These are phyloP conservation scores for Batkoa obscura DNA, from an alignment of 371 early-diverging fungal species.

Conservation along the genomic window DNA sequence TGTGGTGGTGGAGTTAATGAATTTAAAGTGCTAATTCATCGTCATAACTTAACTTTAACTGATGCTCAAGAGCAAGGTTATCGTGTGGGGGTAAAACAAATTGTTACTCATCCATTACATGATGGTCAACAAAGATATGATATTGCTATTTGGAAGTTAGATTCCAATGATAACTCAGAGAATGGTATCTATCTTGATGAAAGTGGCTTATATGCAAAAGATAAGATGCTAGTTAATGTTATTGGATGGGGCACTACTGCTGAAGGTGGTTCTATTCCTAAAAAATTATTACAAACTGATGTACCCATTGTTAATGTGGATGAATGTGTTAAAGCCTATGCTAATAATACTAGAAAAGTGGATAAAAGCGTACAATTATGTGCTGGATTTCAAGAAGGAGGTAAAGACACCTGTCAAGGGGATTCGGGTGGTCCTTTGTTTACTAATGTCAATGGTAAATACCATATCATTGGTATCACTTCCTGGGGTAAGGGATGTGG, in stretches of 20 bases:
- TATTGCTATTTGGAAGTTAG: not conserved
- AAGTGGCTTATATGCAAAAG: not conserved
- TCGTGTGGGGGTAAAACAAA: no score
- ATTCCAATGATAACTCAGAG: not conserved
- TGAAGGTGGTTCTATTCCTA: not conserved
- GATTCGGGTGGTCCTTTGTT: slow-evolving; percentile 5
- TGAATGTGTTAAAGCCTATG: not conserved
- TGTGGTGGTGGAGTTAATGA: no score
- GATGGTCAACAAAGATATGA: not conserved
- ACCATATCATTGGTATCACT: not conserved
- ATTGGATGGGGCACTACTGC: not conserved
- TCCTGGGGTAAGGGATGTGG: not conserved
- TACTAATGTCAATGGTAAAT: not conserved
- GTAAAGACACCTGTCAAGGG: not conserved
- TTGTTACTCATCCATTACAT: no score
- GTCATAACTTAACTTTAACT: no score
- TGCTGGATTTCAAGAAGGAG: not conserved
- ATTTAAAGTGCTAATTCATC: no score
- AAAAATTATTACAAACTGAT: not conserved
- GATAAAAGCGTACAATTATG: not conserved
- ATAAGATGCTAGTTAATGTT: not conserved
- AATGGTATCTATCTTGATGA: not conserved
- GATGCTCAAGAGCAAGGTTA: no score
- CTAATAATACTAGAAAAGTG: not conserved
- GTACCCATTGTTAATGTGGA: not conserved